Conservation (phyloP, 352 stramenopile species). For the Phytopythium chamaehyphon region DNA sequence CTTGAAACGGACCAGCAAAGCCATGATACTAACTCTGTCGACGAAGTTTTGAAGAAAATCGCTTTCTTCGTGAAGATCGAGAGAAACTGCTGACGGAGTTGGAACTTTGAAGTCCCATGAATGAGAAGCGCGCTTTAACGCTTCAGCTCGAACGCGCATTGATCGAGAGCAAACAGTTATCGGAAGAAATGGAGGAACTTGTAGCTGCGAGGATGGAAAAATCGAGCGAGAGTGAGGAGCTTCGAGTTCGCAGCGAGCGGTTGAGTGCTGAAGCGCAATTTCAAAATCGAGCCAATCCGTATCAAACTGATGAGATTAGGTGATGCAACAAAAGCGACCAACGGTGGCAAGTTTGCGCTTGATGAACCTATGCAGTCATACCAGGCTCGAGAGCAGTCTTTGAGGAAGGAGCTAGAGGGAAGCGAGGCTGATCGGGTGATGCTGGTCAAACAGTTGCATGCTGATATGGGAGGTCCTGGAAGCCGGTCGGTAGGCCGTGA, state of each 20-base stretch:
- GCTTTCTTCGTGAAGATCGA: constrained; percentile 45
- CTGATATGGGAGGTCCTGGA: neutral
- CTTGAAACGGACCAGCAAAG: no score
- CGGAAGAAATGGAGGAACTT: constrained; percentile 25
- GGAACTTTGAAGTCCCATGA: constrained; percentile 29
- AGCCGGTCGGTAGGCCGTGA: neutral
- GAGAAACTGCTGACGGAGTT: constrained; percentile 29
- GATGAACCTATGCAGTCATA: constrained; percentile 36
- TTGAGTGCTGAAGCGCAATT: constrained; percentile 37
- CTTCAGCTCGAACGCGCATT: constrained; percentile 19
- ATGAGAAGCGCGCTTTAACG: constrained; percentile 18
- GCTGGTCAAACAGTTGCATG: neutral
- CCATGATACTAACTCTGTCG: no score
- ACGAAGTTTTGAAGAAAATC: constrained; percentile 26
- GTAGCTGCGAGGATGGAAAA: constrained; percentile 25
- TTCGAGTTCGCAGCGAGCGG: constrained; percentile 35
- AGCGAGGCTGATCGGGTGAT: neutral
- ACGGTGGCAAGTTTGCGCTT: constrained; percentile 9
- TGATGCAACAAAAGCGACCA: constrained; percentile 2
- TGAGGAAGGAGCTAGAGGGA: constrained; percentile 26
- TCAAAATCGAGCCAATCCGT: constrained; percentile 37
- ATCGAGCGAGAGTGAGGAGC: constrained; percentile 39
- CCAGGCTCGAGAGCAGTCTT: constrained; percentile 32
- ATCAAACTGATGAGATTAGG: constrained; percentile 32
- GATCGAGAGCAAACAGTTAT: constrained; percentile 13